Evolutionary conservation across 805 yeast genomes (phyloP), one percentile per base, ranked within the genome.

Genomic region (Wickerhamomyces subpelliculosus): DNA sequence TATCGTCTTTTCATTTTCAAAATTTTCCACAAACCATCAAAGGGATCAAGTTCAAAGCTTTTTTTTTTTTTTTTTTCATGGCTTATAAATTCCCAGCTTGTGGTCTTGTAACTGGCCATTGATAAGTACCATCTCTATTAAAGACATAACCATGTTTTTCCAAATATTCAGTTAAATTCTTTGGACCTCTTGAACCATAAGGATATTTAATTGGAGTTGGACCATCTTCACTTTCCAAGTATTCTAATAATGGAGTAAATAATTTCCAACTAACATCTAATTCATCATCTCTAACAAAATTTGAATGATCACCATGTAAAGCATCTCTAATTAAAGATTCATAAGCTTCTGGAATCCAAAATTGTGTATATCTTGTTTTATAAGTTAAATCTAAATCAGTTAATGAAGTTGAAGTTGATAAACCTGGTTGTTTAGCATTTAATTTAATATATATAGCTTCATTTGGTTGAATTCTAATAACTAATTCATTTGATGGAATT

Each of bases 261-360:
- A 93, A 68, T 50, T 72, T 73, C 98, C 98, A 93, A 43, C 94
- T 82, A 42, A 82, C 79, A 40, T 89, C 97, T 57, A 93, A 75
- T 68, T 93, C 98, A 60, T 93, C 98, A 59, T 90, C 97, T 67
- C 98, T 82, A 25, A 93, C 97, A 60, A 93, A 93, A 68, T 90
- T 90, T 37, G 97, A 84, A 66, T 93, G 98, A 64, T 89, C 95
- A 40, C 94, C 97, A 49, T 77, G 73, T 57, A 83, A 64, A 46
- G 90, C 84, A 63, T 93, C 97, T 63, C 94, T 78, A 53, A 93
- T 86, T 52, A 93, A 76, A 1, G 96, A 84, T 69, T 93, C 98
- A 63, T 93, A 93, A 30, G 97, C 97, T 70, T 90, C 96, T 32
- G 98, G 97, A 55, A 93, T 89, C 81, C 93, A 84, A 66, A 86